Evolutionary conservation across 306 rosid species (phyloP), one percentile per base, ranked within the genome.

Genomic region (Pterocarpus macrocarpus): DNA sequence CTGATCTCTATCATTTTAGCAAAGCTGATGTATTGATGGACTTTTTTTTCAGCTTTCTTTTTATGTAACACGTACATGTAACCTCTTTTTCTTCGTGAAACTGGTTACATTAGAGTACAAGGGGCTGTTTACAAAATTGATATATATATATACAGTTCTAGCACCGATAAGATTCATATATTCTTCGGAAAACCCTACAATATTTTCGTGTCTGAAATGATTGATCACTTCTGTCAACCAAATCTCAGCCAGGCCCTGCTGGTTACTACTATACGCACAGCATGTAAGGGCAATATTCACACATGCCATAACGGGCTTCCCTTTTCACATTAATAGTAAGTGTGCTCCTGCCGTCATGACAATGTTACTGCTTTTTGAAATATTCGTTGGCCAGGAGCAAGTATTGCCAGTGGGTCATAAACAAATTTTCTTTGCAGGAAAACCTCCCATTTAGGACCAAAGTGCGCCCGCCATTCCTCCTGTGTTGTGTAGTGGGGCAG

Each of bases 331-430:
- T 4, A 30, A 47, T 30, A 17, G 36, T 5, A 7, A 52, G 64
- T 57, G 86, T 34, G 11, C 14, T 64, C 22, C 71, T 69, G 64
- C 64, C 58, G 82, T 55, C 61, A 89, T 73, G 89, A 90, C 81
- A 79, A 78, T 75, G 87, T 44, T 77, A 67, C 86, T 87, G 93
- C 86, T 88, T 89, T 93, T 80, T 84, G 94, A 86, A 96, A 93
- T 89, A 96, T 93, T 86, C 94, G 76, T 75, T 91, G 99, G 77
- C 99, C 99, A 33, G 99, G 97, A 79, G 94, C 89, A 22, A 95
- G 94, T 80, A 95, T 84, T 77, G 87, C 97, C 82, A 95, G 85
- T 58, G 99, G 99, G 89, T 95, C 99, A 86, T 90, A 93, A 75
- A 77, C 80, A 58, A 85, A 82, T 89, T 95, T 95, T 86, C 97